phyloP scores from a whole-genome alignment of 257 asterid genomes.

The Lycium ferocissimum region DNA sequence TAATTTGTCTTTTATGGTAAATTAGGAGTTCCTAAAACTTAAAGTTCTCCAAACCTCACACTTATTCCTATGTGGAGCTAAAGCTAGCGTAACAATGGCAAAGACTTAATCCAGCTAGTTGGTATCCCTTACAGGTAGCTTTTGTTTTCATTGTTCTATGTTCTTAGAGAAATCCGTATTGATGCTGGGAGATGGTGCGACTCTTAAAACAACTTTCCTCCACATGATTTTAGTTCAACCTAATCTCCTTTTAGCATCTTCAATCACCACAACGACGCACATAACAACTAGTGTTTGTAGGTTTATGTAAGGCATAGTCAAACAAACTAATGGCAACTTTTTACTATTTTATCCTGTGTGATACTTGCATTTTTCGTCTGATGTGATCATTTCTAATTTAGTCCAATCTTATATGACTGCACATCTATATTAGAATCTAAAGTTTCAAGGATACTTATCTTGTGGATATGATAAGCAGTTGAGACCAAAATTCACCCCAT shows the following conservation, averaged over 20 bases:
- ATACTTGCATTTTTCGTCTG: background rate
- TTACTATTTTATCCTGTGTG: background rate
- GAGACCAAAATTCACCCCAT: conserved; percentile 14
- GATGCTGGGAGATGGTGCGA: background rate
- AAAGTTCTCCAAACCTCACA: background rate
- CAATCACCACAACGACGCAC: background rate
- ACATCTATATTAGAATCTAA: background rate
- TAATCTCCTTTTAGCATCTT: background rate
- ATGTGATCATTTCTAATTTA: background rate
- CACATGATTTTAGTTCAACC: background rate
- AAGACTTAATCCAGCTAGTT: background rate
- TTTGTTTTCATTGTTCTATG: background rate
- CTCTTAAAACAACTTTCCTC: background rate
- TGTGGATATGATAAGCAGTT: background rate
- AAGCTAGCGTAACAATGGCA: background rate
- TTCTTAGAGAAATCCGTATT: background rate
- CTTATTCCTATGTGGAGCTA: background rate
- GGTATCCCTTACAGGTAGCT: background rate
- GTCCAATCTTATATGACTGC: background rate
- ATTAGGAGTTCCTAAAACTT: background rate
- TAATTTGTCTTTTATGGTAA: background rate
- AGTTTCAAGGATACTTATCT: background rate
- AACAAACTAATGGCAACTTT: background rate
- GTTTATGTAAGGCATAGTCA: background rate
- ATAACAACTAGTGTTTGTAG: background rate